Evolutionary conservation across 2,329 filamentous ascomycete species (phyloP), one percentile per base, ranked within the genome.

Genomic region (Cercospora nicotianae): DNA sequence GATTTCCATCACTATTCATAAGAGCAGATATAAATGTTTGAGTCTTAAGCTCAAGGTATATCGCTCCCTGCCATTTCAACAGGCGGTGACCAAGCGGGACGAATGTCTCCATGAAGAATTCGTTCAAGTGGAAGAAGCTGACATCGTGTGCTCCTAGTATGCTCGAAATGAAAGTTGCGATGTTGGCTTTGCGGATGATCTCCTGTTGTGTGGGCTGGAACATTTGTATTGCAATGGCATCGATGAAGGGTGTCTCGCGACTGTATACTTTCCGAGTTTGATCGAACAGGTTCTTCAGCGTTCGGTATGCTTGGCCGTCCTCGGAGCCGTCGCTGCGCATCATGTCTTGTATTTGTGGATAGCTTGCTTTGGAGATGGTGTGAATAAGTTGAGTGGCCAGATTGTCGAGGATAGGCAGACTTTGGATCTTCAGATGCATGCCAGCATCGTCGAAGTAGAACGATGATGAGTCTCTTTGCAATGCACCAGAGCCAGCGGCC

Each of bases 1-100:
- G 83, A 2, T 82, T 81, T 30, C 82, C 83, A 64, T 87, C 84
- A 51, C 83, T 84, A 72, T 84, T 86, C 70, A 86, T 84, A 73
- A 88, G 81, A 3, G 86, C 85, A 3, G 87, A 87, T 65, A 90
- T 87, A 73, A 89, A 90, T 13, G 87, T 87, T 75, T 90, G 88
- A 1, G 88, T 90, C 78, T 90, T 90, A 18, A 90, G 78, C 69
- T 90, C 87, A 13, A 90, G 81, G 71, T 86, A 89, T 28, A 90
- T 79, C 13, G 85, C 83, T 1, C 86, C 87, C 72, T 89, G 87
- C 68, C 84, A 86, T 72, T 88, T 87, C 20, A 87, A 78, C 23
- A 90, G 76, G 10, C 85, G 81, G 42, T 83, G 83, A 26, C 86
- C 86, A 64, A 87, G 83, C 0, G 87, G 85, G 8, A 89, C 86